Evolutionary conservation across 176 grass and related monocot genomes (phyloP), one percentile per base, ranked within the genome.

Genomic region (Coix lacrymajobi): DNA sequence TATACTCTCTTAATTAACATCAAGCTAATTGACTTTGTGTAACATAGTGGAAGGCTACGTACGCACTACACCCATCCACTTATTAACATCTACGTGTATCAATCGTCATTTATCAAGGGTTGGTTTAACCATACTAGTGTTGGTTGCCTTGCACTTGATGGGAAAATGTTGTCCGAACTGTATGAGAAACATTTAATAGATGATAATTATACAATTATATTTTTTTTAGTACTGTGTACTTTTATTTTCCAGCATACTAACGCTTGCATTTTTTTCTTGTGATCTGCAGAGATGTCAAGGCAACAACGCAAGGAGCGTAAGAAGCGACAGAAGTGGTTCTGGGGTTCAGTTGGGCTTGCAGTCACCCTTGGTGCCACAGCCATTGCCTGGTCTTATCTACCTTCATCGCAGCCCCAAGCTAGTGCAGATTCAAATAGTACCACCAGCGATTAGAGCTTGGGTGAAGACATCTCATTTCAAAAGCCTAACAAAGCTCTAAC

Each of bases 251-350:
- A 51, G 25, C 44, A 19, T 45, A 61, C 62, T 77, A 25, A 46
- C 69, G 14, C 17, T 67, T 48, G 16, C 69, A 33, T 81, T 68
- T 51, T 73, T 15, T 22, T 65, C 0, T n/a, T 57, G 0, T 12
- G 54, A 4, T 65, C 44, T 92, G 85, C 85, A 99, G 97, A 96
- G 85, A 79, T 96, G 89, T 87, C 91, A 41, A 85, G 96, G 78
- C 93, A 96, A 87, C 85, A 92, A 19, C 67, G 89, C 15, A 83
- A 89, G 56, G 90, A 56, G 38, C 93, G 80, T 22, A 99, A 91
- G 87, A 89, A 78, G 20, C 74, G 80, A 79, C 93, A 99, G 64
- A 99, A 90, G 78, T 99, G 93, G 97, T 73, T 99, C 87, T 99
- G 93, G 91, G 81, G 91, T 56, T 96, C 97, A 56, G 79, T 99